phyloP scores from a whole-genome alignment of 345 rosid species.

The Excoecaria cochinchinensis region DNA sequence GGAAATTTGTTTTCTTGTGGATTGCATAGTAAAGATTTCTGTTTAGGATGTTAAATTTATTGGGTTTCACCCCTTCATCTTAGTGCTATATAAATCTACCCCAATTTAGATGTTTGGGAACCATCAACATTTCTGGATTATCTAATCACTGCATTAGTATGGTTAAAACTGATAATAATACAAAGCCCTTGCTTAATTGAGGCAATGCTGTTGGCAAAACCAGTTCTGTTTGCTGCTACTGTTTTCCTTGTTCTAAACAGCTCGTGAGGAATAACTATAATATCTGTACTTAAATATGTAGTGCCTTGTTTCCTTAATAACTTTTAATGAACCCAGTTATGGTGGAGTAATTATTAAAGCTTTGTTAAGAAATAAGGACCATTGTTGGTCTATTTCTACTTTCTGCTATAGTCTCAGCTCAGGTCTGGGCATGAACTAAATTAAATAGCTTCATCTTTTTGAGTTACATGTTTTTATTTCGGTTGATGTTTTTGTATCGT shows the following conservation, averaged over 20 bases:
- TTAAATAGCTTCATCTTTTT: background rate
- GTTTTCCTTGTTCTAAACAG: background rate
- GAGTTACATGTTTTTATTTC: background rate
- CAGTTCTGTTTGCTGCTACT: background rate
- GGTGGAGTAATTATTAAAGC: background rate
- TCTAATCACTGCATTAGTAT: too few relatives aligned
- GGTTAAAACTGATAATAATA: too few relatives aligned
- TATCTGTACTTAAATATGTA: background rate
- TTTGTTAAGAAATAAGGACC: background rate
- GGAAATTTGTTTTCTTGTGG: background rate
- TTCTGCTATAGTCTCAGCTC: background rate
- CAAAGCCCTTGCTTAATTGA: background rate
- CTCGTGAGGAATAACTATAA: background rate
- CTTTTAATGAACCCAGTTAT: background rate
- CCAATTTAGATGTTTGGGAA: background rate
- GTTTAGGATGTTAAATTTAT: background rate
- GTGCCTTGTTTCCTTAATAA: background rate
- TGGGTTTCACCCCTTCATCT: background rate
- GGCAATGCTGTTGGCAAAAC: background rate
- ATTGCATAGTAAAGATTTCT: background rate
- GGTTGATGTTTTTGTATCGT: slow-evolving; percentile 5
- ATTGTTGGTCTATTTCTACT: background rate
- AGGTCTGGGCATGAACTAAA: background rate
- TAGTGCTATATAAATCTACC: background rate
- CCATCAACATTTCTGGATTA: background rate